A percentile compares a stretch with the other conserved stretches of the same genome.
Evolutionary conservation across 495 filamentous ascomycete genomes (phyloP).

Genomic region (Daldinia bambusicola): DNA sequence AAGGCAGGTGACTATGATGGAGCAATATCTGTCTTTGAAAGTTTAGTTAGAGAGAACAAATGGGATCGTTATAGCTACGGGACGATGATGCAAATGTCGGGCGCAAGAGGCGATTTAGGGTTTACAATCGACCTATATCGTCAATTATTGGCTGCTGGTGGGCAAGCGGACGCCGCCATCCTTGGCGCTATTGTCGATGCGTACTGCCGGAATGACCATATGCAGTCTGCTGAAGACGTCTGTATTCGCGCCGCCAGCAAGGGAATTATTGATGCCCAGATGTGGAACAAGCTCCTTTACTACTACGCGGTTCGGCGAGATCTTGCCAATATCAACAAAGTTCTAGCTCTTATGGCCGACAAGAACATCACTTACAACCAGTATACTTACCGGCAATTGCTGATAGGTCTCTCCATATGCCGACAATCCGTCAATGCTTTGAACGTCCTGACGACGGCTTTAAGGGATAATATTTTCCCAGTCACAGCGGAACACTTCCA

Average conservation of each 20-base stretch:
- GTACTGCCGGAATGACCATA: constrained; percentile 70
- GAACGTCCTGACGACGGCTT: constrained; percentile 68
- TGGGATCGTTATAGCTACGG: constrained; percentile 73
- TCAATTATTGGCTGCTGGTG: constrained; percentile 56
- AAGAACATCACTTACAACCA: constrained; percentile 68
- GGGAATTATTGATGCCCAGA: constrained; percentile 59
- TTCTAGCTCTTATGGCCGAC: constrained; percentile 71
- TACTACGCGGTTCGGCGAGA: constrained; percentile 74
- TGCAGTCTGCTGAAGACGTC: constrained; percentile 70
- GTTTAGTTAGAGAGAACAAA: constrained; percentile 58
- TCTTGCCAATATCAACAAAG: constrained; percentile 65
- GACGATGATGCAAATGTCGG: constrained; percentile 76
- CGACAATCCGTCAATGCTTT: constrained; percentile 72
- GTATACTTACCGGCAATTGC: constrained; percentile 78
- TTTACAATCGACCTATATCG: constrained; percentile 70
- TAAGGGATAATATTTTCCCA: constrained; percentile 66
- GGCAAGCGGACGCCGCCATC: constrained; percentile 56
- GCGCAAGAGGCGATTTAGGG: constrained; percentile 78
- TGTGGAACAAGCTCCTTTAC: constrained; percentile 83
- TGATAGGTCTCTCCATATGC: constrained; percentile 72
- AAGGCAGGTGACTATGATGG: constrained; percentile 72
- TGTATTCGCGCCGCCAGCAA: constrained; percentile 55
- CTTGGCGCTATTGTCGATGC: constrained; percentile 72
- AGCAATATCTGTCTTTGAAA: constrained; percentile 67
- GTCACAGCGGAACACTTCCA: constrained; percentile 77